Evolutionary conservation across 2,329 filamentous ascomycete genomes (phyloP), one percentile per base, ranked within the genome.

Genomic region (Scedosporium dehoogii): DNA sequence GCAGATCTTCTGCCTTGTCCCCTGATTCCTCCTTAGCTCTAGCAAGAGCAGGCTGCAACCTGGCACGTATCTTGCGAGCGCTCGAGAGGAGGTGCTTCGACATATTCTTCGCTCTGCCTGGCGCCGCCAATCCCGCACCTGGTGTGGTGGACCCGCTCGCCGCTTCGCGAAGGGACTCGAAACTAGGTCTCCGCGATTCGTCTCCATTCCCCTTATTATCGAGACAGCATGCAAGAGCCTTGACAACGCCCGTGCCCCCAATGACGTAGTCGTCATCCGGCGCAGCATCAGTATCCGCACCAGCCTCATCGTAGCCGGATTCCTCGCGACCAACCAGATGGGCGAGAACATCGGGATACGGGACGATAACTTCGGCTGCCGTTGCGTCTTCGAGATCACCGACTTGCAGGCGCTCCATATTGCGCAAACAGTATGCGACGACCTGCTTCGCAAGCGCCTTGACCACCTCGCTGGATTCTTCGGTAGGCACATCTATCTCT

Each of bases 231-330:
- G 91, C 87, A 56, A 99, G 79, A 4, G 94, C 94, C 75, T 96
- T 97, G 58, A 96, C 93, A 1, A 99, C 91, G 27, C 93, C 94
- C 0, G 92, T 96, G 16, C 93, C 93, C 21, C 93, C 92, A 69
- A 97, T 94, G 55, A 97, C 92, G 73, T 97, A 97, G 73, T 97
- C 91, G 63, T 96, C 89, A 67, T 96, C 91, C 0, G 92, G 90
- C 6, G 91, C 80, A 2, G 88, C 85, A 53, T 85, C 80, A n/a
- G 87, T 84, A 55, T 88, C 85, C 23, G 87, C 83, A 56, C 88
- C 85, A 23, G 84, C 81, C 66, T 68, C 74, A 67, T 70, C 82
- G 2, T 14, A 29, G 73, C 71, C 84, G 73, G 71, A 78, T 42
- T 73, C 68, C 62, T 85, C 82, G 67, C 90, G 84, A 4, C 92